Base-by-base conservation (phyloP, 2,329 filamentous ascomycete species). In the Daldinia sp. region DNA sequence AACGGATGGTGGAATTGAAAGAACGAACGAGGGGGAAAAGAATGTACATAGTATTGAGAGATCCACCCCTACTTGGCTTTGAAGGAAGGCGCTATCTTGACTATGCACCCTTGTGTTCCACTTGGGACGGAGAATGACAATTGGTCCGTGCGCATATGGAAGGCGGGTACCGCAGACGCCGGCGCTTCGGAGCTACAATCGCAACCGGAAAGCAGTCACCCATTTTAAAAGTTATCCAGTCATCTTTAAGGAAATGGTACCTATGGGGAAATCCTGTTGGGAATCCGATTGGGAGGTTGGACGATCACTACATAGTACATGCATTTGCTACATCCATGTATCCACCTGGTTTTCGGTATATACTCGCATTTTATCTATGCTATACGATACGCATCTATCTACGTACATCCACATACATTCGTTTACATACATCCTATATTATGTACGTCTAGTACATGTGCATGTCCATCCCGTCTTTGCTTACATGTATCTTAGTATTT, bases 181-280 rank as follows among this genome's bases (percentile, higher is more conserved):
- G 60, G 57, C 56, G 65, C 60, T 69, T 71, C 69, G 69, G 69
- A 69, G 65, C 65, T 68, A 68, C 59, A 63, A 68, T 65, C 65
- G 61, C 50, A 55, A 30, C 18, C 39, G 51, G 37, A 23, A 42
- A 18, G 33, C 33, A 54, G 15, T 37, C 18, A 20, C 35, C 35
- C 35, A 37, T 39, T 39, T 39, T 6, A 33, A 39, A 39, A 39
- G 35, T 39, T 12, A 15, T 5, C 28, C 18, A 61, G 44, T 51
- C 50, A 44, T 26, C 9, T 53, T 35, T 37, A 23, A n/a, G 15
- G 23, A 18, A 26, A 50, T 30, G 26, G 26, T 50, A 33, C 46
- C 26, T 30, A 50, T 30, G 33, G 50, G 50, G 30, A 54, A 54
- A 23, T 37, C n/a, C 2, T 37, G 23, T 26, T 54, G 9, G 4